Conservation (phyloP, 805 yeast species). For the Candida silvicultrix region DNA sequence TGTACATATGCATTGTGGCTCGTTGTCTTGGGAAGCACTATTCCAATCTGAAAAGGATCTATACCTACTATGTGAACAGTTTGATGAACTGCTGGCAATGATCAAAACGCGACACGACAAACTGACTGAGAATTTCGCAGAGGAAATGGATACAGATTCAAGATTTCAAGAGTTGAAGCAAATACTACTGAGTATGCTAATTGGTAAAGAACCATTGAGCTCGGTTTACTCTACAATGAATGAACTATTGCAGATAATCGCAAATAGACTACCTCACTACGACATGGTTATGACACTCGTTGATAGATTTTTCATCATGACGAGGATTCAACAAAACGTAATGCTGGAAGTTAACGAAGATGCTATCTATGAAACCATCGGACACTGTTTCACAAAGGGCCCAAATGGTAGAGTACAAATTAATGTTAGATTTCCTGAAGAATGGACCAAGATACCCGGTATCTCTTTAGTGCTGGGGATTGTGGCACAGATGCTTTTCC, state of each 20-base stretch:
- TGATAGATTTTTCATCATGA: background rate
- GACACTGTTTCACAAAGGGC: background rate
- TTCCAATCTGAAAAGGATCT: background rate
- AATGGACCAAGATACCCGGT: background rate
- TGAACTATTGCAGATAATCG: background rate
- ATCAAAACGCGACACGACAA: background rate
- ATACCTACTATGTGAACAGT: background rate
- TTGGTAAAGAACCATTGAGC: background rate
- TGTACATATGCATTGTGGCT: background rate
- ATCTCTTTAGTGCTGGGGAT: background rate
- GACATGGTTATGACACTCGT: background rate
- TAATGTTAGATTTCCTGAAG: background rate
- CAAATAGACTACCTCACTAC: background rate
- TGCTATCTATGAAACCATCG: background rate
- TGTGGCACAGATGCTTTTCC: background rate
- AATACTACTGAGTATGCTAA: background rate
- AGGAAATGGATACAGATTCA: background rate
- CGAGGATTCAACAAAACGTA: background rate
- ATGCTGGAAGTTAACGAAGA: background rate
- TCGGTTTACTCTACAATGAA: background rate
- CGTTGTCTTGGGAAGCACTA: background rate
- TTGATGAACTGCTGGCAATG: background rate
- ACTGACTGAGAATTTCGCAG: background rate
- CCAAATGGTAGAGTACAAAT: background rate
- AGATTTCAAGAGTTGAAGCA: background rate